Evolutionary conservation across 2,329 filamentous ascomycete genomes (phyloP).

Genomic region (Penicillium paneum): DNA sequence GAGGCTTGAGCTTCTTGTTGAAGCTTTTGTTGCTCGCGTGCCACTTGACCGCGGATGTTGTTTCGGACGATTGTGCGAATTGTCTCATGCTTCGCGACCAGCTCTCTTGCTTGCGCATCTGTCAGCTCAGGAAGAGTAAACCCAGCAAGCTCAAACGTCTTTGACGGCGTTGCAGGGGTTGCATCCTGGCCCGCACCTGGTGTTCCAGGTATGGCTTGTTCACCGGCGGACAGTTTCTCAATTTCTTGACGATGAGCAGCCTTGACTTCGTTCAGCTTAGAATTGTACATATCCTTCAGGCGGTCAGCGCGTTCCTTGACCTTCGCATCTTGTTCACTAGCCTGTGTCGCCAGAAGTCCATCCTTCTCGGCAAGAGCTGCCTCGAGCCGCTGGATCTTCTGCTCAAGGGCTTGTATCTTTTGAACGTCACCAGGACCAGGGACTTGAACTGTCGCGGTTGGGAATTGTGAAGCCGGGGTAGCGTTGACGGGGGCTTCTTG

Average conservation of each 20-base stretch:
- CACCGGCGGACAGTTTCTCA: conserved; percentile 47
- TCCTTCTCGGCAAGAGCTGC: conserved; percentile 53
- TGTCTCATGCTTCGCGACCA: conserved; percentile 50
- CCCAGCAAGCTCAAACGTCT: conserved; percentile 30
- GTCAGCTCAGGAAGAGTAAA: conserved; percentile 38
- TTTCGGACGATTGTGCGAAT: conserved; percentile 51
- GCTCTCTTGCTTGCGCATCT: conserved; percentile 50
- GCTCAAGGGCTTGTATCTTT: conserved; percentile 60
- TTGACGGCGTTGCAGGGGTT: conserved; percentile 29
- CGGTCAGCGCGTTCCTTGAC: conserved; percentile 52
- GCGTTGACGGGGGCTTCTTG: conserved; percentile 47
- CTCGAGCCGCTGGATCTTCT: conserved; percentile 54
- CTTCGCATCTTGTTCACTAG: conserved; percentile 49
- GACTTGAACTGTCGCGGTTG: conserved; percentile 24
- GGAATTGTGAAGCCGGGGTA: conserved; percentile 33
- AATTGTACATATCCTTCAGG: conserved; percentile 66
- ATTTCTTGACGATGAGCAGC: conserved; percentile 50
- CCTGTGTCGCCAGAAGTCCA: conserved; percentile 44
- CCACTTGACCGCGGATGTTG: conserved; percentile 55
- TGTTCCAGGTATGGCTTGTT: conserved; percentile 32
- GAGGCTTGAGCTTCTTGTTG: conserved; percentile 33
- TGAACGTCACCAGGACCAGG: conserved; percentile 45
- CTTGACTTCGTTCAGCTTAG: conserved; percentile 60
- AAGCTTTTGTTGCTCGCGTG: conserved; percentile 43
- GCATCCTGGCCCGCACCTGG: conserved; percentile 22